These are phyloP conservation scores for Botrytis porri DNA, from an alignment of 2,329 filamentous ascomycete species.

Conservation along the genomic window DNA sequence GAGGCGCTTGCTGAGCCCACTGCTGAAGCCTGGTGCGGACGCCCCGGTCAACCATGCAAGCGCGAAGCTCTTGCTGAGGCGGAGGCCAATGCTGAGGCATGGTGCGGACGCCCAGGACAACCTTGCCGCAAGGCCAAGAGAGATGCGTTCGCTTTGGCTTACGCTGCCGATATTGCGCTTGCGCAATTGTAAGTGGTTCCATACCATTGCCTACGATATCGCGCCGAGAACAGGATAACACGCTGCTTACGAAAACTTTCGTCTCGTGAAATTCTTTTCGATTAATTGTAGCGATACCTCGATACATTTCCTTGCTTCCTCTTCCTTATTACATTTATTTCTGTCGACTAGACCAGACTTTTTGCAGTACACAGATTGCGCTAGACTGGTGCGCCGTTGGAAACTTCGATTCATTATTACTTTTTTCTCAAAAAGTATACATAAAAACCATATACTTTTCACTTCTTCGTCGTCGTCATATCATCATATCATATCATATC, in stretches of 20 bases:
- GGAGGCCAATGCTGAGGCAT: slow-evolving; percentile 23
- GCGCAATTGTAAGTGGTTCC: slow-evolving; percentile 13
- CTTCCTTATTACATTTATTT: background rate
- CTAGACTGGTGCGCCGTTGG: background rate
- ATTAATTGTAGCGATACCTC: background rate
- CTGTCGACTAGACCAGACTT: background rate
- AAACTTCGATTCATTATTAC: background rate
- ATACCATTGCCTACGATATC: background rate
- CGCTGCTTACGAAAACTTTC: background rate
- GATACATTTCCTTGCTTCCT: background rate
- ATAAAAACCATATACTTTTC: background rate
- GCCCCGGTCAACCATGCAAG: slow-evolving; percentile 26
- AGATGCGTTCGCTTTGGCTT: slow-evolving; percentile 22
- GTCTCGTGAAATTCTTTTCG: background rate
- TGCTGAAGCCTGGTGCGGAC: slow-evolving; percentile 27
- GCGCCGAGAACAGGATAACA: background rate
- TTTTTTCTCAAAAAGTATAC: background rate
- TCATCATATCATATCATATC: background rate
- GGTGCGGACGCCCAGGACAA: slow-evolving; percentile 26
- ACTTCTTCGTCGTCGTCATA: background rate
- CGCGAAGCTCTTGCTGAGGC: slow-evolving; percentile 25
- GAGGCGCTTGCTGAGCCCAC: slow-evolving; percentile 30
- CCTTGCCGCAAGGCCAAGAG: slow-evolving; percentile 27
- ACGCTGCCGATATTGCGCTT: slow-evolving; percentile 24
- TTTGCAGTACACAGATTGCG: background rate